A percentile compares a stretch with the other conserved stretches of the same genome.
Conservation (phyloP, 1,284 basidiomycete genomes). For the Boletellus deceptivus region DNA sequence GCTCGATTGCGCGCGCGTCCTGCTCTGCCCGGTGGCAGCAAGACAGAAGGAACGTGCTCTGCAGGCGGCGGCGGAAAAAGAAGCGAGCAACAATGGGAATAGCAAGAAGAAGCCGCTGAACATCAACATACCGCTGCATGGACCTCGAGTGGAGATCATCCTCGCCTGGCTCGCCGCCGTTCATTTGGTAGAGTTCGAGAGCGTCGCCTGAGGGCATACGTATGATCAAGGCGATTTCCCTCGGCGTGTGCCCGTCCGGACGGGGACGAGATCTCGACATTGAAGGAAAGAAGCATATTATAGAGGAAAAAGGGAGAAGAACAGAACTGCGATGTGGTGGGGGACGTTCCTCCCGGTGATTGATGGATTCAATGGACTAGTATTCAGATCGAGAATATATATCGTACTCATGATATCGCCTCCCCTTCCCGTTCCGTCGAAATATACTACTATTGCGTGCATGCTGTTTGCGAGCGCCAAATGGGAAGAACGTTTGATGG, state of each 20-base stretch:
- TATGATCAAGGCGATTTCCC: not conserved
- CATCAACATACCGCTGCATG: slow-evolving; percentile 79
- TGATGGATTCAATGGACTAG: slow-evolving; percentile 2
- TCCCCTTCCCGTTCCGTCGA: too few species aligned
- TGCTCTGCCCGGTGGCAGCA: slow-evolving; percentile 64
- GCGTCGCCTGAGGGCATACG: slow-evolving; percentile 32
- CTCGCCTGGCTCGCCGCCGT: slow-evolving; percentile 79
- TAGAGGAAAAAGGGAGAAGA: too few species aligned
- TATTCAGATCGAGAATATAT: slow-evolving; percentile 7
- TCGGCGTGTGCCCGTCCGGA: too few species aligned
- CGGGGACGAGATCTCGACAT: too few species aligned
- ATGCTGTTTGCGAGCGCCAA: too few species aligned
- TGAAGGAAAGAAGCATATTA: too few species aligned
- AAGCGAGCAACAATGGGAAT: slow-evolving; percentile 29
- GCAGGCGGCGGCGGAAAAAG: slow-evolving; percentile 49
- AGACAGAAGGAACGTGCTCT: slow-evolving; percentile 56
- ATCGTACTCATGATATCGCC: not conserved
- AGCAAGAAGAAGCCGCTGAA: slow-evolving; percentile 55
- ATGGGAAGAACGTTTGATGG: slow-evolving; percentile 2
- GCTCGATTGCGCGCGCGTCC: slow-evolving; percentile 63
- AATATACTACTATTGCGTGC: too few species aligned
- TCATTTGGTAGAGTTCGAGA: slow-evolving; percentile 67
- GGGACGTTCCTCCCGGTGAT: slow-evolving; percentile 1
- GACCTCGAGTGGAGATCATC: slow-evolving; percentile 77
- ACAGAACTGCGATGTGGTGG: not conserved